A percentile compares a stretch with the other conserved stretches of the same genome.
phyloP scores from a whole-genome alignment of 495 filamentous ascomycete species.

The Aspergillus diversus region DNA sequence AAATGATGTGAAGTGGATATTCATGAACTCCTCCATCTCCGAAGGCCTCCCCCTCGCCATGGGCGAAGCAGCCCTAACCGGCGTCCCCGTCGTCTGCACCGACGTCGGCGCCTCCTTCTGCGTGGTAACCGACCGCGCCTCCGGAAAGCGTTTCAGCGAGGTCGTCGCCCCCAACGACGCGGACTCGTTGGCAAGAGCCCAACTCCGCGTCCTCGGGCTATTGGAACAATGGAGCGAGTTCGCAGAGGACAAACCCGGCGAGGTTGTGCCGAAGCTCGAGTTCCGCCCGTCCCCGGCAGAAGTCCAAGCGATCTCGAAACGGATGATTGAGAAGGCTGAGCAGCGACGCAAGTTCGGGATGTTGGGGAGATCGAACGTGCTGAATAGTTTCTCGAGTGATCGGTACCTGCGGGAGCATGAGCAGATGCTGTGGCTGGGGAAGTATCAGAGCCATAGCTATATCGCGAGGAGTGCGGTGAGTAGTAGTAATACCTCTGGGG shows the following conservation, averaged over 20 bases:
- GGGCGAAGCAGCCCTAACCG: constrained; percentile 65
- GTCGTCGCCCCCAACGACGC: constrained; percentile 66
- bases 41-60: constrained; percentile 66
- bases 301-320: constrained; percentile 52
- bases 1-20: too few species aligned
- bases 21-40: constrained; percentile 67
- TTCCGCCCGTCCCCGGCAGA: constrained; percentile 51
- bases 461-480: constrained; percentile 16
- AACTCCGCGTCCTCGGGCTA: constrained; percentile 61
- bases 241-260: constrained; percentile 44
- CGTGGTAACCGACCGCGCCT: constrained; percentile 60
- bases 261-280: constrained; percentile 44
- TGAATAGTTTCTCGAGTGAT: constrained; percentile 59
- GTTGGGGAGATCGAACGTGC: constrained; percentile 58
- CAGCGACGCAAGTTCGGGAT: constrained; percentile 61
- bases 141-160: constrained; percentile 58
- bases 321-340: constrained; percentile 64
- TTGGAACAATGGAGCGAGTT: constrained; percentile 60
- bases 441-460: constrained; percentile 34
- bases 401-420: constrained; percentile 68
- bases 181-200: constrained; percentile 56
- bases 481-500: too few species aligned
- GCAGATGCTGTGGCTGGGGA: constrained; percentile 68
- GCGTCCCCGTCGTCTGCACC: constrained; percentile 64
- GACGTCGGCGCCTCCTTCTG: constrained; percentile 66